phyloP scores from a whole-genome alignment of 2,329 filamentous ascomycete genomes.

The Plectosphaerella plurivora region DNA sequence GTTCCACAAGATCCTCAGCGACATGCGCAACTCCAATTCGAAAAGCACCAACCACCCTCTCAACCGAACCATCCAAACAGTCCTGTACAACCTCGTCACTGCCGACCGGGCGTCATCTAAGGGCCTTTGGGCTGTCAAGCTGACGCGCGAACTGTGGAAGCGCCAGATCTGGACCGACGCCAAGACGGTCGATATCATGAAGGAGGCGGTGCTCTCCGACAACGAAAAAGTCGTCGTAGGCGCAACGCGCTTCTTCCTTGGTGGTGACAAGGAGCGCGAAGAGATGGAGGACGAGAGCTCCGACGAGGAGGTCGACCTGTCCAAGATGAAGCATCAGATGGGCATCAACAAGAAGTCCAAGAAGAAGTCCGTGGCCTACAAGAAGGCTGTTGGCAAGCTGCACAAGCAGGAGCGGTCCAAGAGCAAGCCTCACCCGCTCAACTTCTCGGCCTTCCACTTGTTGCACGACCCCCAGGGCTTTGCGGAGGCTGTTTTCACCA shows the following conservation, averaged over 20 bases:
- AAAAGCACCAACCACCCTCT: conserved; percentile 88
- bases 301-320: conserved; percentile 77
- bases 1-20: conserved; percentile 85
- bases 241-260: conserved; percentile 90
- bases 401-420: conserved; percentile 86
- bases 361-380: conserved; percentile 76
- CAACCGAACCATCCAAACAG: conserved; percentile 89
- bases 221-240: conserved; percentile 90
- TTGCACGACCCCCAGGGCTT: conserved; percentile 94
- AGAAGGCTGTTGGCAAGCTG: conserved; percentile 75
- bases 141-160: conserved; percentile 94
- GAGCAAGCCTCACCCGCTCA: conserved; percentile 78
- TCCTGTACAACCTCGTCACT: conserved; percentile 86
- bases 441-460: conserved; percentile 93
- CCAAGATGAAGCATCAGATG: conserved; percentile 75
- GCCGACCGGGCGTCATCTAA: conserved; percentile 81
- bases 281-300: conserved; percentile 87
- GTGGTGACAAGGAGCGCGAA: conserved; percentile 92
- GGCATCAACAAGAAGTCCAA: conserved; percentile 96
- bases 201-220: conserved; percentile 80
- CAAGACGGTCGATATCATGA: conserved; percentile 97
- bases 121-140: conserved; percentile 91
- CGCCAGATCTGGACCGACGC: conserved; percentile 93
- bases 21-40: conserved; percentile 81
- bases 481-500: conserved; percentile 82